Evolutionary conservation across 208 protist species (phyloP).

Genomic region (Crithidia expoeki): DNA sequence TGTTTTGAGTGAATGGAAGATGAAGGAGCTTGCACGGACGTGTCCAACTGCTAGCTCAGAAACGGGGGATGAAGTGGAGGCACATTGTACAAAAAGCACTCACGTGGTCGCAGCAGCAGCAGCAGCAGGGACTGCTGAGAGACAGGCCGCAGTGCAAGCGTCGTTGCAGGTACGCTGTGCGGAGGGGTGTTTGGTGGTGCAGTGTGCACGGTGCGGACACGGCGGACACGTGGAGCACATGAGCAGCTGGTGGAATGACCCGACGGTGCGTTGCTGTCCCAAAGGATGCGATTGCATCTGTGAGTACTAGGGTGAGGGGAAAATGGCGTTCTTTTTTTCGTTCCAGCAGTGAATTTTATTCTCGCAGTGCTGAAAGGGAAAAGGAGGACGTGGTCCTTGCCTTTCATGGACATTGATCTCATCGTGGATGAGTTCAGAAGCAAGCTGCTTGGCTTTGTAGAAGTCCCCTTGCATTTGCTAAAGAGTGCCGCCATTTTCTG

Average conservation of each 20-base stretch:
- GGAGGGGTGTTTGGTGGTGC: slow-evolving; percentile 68
- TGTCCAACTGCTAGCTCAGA: not conserved
- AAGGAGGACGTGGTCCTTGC: too few species aligned
- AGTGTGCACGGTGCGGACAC: slow-evolving; percentile 77
- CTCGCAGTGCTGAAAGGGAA: too few species aligned
- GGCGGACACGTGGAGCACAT: slow-evolving; percentile 82
- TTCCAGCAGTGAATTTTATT: too few species aligned
- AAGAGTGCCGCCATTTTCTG: too few species aligned
- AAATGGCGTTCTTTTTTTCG: too few species aligned
- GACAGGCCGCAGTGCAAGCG: not conserved
- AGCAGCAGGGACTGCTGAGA: too few species aligned
- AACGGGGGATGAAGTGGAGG: not conserved
- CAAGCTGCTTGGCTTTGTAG: too few species aligned
- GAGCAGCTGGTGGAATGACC: slow-evolving; percentile 70
- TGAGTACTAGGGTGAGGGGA: slow-evolving; percentile 43
- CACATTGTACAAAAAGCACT: not conserved
- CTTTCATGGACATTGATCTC: too few species aligned
- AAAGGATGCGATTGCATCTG: slow-evolving; percentile 77
- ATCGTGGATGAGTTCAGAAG: too few species aligned
- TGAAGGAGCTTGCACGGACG: not conserved
- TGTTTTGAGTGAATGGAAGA: not conserved
- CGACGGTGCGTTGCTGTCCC: slow-evolving; percentile 62
- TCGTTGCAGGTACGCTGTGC: slow-evolving; percentile 9
- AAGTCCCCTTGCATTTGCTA: too few species aligned
- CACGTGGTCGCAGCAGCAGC: not conserved